These are phyloP conservation scores for Mycena pura DNA, from an alignment of 768 basidiomycete species.

Conservation along the genomic window DNA sequence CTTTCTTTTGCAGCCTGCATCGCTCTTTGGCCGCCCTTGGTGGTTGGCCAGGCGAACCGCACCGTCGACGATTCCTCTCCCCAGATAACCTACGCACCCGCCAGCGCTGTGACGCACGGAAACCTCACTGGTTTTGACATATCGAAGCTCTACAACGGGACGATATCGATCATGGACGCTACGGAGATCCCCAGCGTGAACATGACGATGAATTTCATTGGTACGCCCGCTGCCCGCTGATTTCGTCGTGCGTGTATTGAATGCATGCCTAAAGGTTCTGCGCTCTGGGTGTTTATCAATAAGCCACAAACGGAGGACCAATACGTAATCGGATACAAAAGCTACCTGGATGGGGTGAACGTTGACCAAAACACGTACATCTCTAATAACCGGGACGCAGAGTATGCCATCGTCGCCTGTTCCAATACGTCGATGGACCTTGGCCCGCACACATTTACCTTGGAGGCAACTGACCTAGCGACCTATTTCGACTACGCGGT, in stretches of 20 bases:
- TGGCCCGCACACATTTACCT: not conserved
- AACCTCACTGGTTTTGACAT: constrained; percentile 19
- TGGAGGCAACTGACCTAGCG: not conserved
- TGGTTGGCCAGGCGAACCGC: constrained; percentile 17
- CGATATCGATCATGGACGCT: constrained; percentile 15
- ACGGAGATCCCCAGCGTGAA: not conserved
- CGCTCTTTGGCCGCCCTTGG: not conserved
- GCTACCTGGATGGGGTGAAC: constrained; percentile 10
- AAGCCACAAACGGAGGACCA: constrained; percentile 4
- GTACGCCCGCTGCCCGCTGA: not conserved
- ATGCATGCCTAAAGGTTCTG: constrained; percentile 1
- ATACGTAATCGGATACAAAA: not conserved
- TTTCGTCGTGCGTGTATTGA: not conserved
- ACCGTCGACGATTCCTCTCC: constrained; percentile 24
- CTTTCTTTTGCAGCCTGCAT: not conserved
- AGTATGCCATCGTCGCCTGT: constrained; percentile 12
- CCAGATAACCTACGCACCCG: constrained; percentile 9
- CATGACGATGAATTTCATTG: constrained; percentile 24
- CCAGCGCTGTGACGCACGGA: constrained; percentile 4
- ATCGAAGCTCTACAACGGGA: constrained; percentile 25
- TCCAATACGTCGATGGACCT: not conserved
- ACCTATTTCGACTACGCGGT: constrained; percentile 22
- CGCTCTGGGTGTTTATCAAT: constrained; percentile 19
- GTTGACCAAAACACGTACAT: not conserved
- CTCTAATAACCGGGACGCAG: not conserved